phyloP scores from a whole-genome alignment of 208 protist genomes.

The Acanthamoeba royreba region DNA sequence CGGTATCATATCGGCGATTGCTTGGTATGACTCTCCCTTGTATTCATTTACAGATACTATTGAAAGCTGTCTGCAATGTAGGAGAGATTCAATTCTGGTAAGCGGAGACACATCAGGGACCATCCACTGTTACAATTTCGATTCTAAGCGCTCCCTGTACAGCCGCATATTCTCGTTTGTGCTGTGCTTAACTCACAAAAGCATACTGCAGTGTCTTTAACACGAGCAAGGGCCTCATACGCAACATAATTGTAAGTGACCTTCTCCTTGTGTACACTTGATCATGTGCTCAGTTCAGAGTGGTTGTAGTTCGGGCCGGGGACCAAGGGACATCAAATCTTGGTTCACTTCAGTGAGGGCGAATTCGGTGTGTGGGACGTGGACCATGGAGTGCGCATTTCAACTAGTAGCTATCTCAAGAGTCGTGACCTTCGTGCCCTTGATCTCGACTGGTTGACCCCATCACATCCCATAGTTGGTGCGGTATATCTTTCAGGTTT shows the following conservation, averaged over 20 bases:
- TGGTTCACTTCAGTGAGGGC: constrained; percentile 26
- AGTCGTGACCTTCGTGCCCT: neutral
- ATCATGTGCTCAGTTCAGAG: neutral
- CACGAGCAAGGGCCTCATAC: neutral
- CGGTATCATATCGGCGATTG: constrained; percentile 6
- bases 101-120: neutral
- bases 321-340: neutral
- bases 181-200: neutral
- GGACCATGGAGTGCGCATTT: constrained; percentile 20
- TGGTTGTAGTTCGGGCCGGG: neutral
- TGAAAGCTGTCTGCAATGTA: neutral
- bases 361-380: constrained; percentile 41
- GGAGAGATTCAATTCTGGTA: neutral
- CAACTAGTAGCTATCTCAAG: constrained; percentile 26
- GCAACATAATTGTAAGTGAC: neutral
- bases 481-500: neutral
- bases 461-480: neutral
- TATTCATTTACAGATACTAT: neutral
- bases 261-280: neutral
- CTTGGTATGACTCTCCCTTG: neutral
- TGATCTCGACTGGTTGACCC: constrained; percentile 30
- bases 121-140: neutral
- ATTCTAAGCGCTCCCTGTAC: neutral
- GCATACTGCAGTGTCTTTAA: neutral
- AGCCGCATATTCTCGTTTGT: neutral